Base-by-base conservation (phyloP, 805 yeast species). In the Schizosaccharomyces octosporus region DNA sequence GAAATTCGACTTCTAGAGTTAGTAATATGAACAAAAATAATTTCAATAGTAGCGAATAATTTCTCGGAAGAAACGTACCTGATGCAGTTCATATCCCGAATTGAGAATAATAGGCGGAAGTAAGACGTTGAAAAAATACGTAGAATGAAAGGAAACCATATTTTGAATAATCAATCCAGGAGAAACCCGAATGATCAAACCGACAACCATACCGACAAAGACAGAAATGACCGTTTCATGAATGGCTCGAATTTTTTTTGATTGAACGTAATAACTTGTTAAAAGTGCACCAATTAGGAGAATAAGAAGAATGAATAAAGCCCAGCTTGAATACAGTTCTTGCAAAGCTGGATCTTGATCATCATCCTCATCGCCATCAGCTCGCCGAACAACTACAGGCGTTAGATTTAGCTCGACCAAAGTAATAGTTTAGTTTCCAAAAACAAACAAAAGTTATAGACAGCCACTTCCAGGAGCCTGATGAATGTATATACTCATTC, bases 161-260 rank as follows among this genome's bases (percentile, higher is more conserved):
- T 89, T 95, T 73, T 94, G 98, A 67, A 93, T 94, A 72, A 87
- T 88, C 71, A 88, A 97, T 59, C 98, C 98, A 0, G 99, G 98
- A 2, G 87, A 79, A 27, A 90, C 77, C 66, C 99, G 78, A 63
- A 94, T 88, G 27, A 93, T 79, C 42, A 94, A 72, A 0, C 99
- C 99, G 32, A 93, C 95, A 59, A 87, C 76, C 69, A 67, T 67
- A 24, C 99, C 99, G 67, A 90, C 88, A 70, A 93, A 88, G 63
- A 93, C 93, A 1, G 97, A 87, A 57, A 94, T 74, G 48, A 93
- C 97, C 0, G 98, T 93, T 73, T 93, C 99, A 72, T 93, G 99
- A n/a, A 93, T 81, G 3, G 95, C 95, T 71, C 87, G 89, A 67
- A 93, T 90, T 65, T 93, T 79, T 66, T 87, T 79, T 67, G 87